Evolutionary conservation across 495 filamentous ascomycete genomes (phyloP).

Genomic region (Tricharina praecox): DNA sequence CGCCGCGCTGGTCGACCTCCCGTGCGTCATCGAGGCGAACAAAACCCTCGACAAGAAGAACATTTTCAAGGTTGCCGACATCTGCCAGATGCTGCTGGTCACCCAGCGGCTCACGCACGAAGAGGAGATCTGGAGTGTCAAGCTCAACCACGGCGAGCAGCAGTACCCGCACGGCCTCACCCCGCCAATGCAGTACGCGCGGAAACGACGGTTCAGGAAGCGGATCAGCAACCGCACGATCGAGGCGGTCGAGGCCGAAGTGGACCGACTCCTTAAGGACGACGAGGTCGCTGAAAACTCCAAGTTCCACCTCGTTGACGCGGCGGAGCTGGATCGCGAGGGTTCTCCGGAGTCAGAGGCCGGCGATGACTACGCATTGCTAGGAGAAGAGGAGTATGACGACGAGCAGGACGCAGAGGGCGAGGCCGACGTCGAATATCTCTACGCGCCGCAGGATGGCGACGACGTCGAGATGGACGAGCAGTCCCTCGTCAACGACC

Average conservation of each 20-base stretch:
- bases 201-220: conserved; percentile 72
- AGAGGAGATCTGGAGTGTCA: conserved; percentile 39
- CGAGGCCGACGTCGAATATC: conserved; percentile 40
- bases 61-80: conserved; percentile 85
- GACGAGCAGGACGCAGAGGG: conserved; percentile 38
- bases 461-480: conserved; percentile 39
- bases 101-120: conserved; percentile 54
- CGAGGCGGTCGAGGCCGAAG: conserved; percentile 69
- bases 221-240: conserved; percentile 69
- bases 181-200: conserved; percentile 71
- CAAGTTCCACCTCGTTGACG: conserved; percentile 49
- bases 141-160: conserved; percentile 29
- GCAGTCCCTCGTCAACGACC: conserved; percentile 35
- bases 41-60: conserved; percentile 87
- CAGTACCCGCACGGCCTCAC: conserved; percentile 88
- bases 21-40: conserved; percentile 83
- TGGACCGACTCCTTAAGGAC: conserved; percentile 54
- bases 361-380: conserved; percentile 28
- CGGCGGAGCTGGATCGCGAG: conserved; percentile 27
- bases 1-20: conserved; percentile 69
- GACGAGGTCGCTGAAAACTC: conserved; percentile 45
- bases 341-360: conserved; percentile 22
- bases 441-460: conserved; percentile 32
- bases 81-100: conserved; percentile 87
- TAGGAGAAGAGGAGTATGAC: conserved; percentile 32